Evolutionary conservation across 129 eudicot genomes (phyloP), one percentile per base, ranked within the genome.

Genomic region (Kitagawia praeruptora): DNA sequence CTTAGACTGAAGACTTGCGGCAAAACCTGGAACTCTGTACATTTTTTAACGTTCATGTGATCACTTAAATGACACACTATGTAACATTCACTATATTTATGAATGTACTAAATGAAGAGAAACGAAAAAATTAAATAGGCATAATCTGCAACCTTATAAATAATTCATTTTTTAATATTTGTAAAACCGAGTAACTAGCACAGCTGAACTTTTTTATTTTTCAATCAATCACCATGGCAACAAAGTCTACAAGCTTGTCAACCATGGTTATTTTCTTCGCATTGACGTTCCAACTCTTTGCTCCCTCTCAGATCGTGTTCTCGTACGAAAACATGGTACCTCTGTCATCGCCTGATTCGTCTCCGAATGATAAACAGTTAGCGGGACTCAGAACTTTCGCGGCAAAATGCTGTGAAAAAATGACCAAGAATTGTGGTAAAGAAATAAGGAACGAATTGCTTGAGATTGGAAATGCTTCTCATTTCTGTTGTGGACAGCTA

Each of bases 201-300:
- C 41, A 27, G 12, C 73, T 27, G 4, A 1, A 15, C 4, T 28
- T 67, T 0, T 0, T 67, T 14, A 16, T 10, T 31, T 14, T 67
- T 15, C 39, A 31, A 67, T 67, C 69, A n/a, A 67, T 31, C 19
- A 34, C 73, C 73, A 67, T 67, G 73, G 42, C 73, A 67, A 67
- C 73, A 28, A 31, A 31, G 10, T 13, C 41, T 67, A 34, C 42
- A 34, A 28, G 21, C 23, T 67, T 67, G 23, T 31, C 73, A 4
- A 13, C 73, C 73, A 67, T 67, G 73, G 73, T 34, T 15, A 4
- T 34, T 28, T 67, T 67, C 23, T 67, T 67, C 21, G 23, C 73
- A 31, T 0, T 67, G 14, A 14, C 21, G 19, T 67, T 67, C 73
- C 23, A 31, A 31, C 23, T 67, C 41, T 67, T 67, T 28, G 21